Evolutionary conservation across 2,329 filamentous ascomycete genomes (phyloP).

Genomic region (Ceratocystis papillata): DNA sequence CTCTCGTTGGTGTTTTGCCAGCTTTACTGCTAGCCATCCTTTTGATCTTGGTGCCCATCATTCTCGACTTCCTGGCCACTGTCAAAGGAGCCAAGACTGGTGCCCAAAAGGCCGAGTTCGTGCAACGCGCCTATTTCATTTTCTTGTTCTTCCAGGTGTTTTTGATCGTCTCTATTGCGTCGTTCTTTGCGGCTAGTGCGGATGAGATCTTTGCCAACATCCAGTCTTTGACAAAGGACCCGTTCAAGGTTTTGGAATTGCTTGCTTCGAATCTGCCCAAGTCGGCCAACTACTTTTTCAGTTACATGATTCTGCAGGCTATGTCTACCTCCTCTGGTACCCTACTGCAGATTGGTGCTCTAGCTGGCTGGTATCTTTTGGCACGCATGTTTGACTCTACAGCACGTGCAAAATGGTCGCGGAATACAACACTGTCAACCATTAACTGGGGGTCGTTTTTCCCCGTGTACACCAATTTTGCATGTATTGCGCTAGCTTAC

Average conservation of each 20-base stretch:
- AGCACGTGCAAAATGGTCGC: constrained; percentile 66
- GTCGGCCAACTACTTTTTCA: constrained; percentile 94
- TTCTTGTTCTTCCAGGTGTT: constrained; percentile 95
- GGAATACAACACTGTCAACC: constrained; percentile 66
- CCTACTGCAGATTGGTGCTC: constrained; percentile 67
- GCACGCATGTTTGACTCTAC: constrained; percentile 77
- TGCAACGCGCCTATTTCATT: constrained; percentile 84
- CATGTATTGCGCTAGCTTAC: constrained; percentile 84
- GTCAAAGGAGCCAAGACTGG: constrained; percentile 76
- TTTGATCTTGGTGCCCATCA: constrained; percentile 67
- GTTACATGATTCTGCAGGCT: constrained; percentile 93
- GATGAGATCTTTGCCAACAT: constrained; percentile 48
- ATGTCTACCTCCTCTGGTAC: constrained; percentile 84
- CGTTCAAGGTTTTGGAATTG: constrained; percentile 50
- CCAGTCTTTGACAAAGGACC: constrained; percentile 42
- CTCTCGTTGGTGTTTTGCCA: constrained; percentile 76
- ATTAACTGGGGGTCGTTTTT: constrained; percentile 92
- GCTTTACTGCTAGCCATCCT: constrained; percentile 65
- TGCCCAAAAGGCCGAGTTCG: constrained; percentile 64
- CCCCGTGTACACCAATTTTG: constrained; percentile 92
- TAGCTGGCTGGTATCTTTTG: constrained; percentile 71
- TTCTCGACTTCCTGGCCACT: constrained; percentile 61
- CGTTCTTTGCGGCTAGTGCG: constrained; percentile 55
- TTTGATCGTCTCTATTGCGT: constrained; percentile 77
- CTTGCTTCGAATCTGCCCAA: constrained; percentile 72